A percentile compares a stretch with the other conserved stretches of the same genome.
Conservation (phyloP, 345 rosid genomes). For the Bruguiera parviflora region DNA sequence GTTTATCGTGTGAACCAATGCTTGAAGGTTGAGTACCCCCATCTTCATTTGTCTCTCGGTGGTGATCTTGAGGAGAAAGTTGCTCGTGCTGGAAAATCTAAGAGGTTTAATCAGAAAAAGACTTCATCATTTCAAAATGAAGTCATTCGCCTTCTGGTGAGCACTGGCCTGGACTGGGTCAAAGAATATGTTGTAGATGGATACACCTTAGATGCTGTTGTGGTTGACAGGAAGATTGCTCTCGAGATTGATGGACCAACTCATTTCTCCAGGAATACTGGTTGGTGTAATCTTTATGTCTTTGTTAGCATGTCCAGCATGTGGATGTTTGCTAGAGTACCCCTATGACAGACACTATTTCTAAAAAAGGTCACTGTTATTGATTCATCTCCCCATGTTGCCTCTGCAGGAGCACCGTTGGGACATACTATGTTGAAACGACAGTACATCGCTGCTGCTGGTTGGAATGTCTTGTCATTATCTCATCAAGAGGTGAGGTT, state of each 20-base stretch:
- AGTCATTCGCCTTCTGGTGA: slow-evolving; percentile 73
- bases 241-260: slow-evolving; percentile 93
- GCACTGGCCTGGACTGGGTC: slow-evolving; percentile 89
- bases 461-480: slow-evolving; percentile 80
- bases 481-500: slow-evolving; percentile 71
- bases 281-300: slow-evolving; percentile 33
- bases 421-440: slow-evolving; percentile 86
- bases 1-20: slow-evolving; percentile 80
- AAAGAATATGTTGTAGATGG: slow-evolving; percentile 69
- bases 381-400: background rate
- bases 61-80: slow-evolving; percentile 62
- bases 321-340: background rate
- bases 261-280: slow-evolving; percentile 85
- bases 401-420: slow-evolving; percentile 63
- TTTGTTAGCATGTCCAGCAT: slow-evolving; percentile 2
- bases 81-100: slow-evolving; percentile 63
- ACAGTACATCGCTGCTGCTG: slow-evolving; percentile 69
- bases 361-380: background rate
- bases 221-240: slow-evolving; percentile 76
- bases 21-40: slow-evolving; percentile 77
- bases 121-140: slow-evolving; percentile 91
- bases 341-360: background rate
- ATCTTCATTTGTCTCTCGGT: slow-evolving; percentile 56
- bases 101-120: slow-evolving; percentile 75
- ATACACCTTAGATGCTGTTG: slow-evolving; percentile 75